phyloP scores from a whole-genome alignment of 2,329 filamentous ascomycete genomes.

The Monilinia fructicola region DNA sequence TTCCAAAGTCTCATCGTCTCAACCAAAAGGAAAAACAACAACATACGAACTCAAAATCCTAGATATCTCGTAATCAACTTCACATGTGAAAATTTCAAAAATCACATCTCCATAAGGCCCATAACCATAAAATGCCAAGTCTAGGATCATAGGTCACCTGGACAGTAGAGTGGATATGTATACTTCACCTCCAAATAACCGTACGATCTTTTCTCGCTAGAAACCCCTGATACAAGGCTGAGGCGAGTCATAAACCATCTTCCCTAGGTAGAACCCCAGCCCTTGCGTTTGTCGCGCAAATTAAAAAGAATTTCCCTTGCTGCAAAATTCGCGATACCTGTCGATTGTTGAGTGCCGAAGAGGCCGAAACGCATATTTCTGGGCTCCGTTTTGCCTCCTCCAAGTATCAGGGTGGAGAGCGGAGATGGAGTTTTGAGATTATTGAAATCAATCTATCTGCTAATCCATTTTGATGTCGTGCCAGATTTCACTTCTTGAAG shows the following conservation, averaged over 20 bases:
- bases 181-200: conserved; percentile 1
- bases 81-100: conserved; percentile 1
- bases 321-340: neutral
- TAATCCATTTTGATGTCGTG: conserved; percentile 6
- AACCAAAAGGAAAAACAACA: neutral
- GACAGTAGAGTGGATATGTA: conserved; percentile 10
- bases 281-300: conserved; percentile 23
- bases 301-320: conserved; percentile 20
- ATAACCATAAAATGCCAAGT: conserved; percentile 14
- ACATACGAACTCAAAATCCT: conserved; percentile 1
- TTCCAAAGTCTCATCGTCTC: neutral
- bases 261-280: neutral
- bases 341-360: neutral
- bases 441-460: conserved; percentile 12
- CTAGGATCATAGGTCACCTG: conserved; percentile 15
- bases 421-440: conserved; percentile 14
- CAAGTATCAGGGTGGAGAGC: neutral
- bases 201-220: conserved; percentile 18
- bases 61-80: conserved; percentile 6
- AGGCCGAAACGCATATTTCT: neutral
- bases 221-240: conserved; percentile 21
- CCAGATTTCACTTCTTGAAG: neutral
- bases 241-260: conserved; percentile 9
- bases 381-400: neutral
- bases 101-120: conserved; percentile 1